Conservation (phyloP, 768 basidiomycete genomes). For the Kwoniella dendrophila region DNA sequence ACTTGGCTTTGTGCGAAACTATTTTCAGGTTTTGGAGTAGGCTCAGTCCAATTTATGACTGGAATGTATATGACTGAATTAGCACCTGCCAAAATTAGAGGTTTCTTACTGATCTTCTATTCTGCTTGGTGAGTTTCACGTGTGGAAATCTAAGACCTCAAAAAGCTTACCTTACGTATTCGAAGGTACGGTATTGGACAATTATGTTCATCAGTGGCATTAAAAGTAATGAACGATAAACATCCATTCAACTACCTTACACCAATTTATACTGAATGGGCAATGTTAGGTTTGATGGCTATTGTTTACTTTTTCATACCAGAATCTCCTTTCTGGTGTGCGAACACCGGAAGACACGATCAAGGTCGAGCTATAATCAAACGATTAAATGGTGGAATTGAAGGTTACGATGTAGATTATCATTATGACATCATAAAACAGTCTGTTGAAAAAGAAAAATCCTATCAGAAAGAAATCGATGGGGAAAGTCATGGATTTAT, state of each 20-base stretch:
- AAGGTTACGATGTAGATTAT: constrained; percentile 44
- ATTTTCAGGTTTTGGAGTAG: constrained; percentile 40
- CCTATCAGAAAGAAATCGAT: constrained; percentile 8
- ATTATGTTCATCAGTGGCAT: constrained; percentile 30
- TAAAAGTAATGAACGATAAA: constrained; percentile 33
- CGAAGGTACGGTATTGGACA: constrained; percentile 42
- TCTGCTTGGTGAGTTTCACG: constrained; percentile 27
- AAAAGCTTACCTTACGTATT: not conserved
- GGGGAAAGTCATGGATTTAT: constrained; percentile 28
- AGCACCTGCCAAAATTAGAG: constrained; percentile 33
- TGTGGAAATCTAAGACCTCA: not conserved
- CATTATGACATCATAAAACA: constrained; percentile 38
- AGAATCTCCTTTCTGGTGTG: constrained; percentile 40
- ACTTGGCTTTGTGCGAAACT: constrained; percentile 36
- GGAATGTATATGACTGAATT: constrained; percentile 41
- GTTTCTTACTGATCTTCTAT: constrained; percentile 31
- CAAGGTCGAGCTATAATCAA: constrained; percentile 25
- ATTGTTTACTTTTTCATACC: constrained; percentile 24
- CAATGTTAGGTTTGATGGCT: constrained; percentile 24
- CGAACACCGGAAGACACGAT: constrained; percentile 32
- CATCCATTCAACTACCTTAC: constrained; percentile 32
- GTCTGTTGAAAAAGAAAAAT: constrained; percentile 30
- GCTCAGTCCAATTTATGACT: constrained; percentile 39
- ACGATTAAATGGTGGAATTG: constrained; percentile 37
- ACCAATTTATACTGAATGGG: constrained; percentile 43